Percentiles rank a stretch among this genome's conserved stretches.
Evolutionary conservation across 1,284 basidiomycete species (phyloP).

Genomic region (Naganishia cerealis): DNA sequence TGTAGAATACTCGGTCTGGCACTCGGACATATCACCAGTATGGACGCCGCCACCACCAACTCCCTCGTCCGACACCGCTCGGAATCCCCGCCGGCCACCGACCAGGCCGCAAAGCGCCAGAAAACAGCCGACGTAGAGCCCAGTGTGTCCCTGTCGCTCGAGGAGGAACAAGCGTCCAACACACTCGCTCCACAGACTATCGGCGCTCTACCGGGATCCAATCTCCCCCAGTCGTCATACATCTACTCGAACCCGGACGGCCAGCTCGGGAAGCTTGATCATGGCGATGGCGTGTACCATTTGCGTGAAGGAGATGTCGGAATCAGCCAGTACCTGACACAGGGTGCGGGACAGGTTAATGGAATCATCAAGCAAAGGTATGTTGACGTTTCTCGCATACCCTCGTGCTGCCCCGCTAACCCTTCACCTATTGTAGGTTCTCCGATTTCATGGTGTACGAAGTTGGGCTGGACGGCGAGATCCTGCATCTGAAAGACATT

Average conservation of each 20-base stretch:
- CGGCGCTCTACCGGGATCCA: conserved; percentile 6
- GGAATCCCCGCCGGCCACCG: not conserved
- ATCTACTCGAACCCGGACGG: conserved; percentile 33
- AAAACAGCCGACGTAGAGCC: not conserved
- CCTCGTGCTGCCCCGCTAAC: not conserved
- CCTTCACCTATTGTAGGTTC: conserved; percentile 63
- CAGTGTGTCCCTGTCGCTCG: not conserved
- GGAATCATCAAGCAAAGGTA: conserved; percentile 95
- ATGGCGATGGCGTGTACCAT: conserved; percentile 57
- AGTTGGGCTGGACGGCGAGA: conserved; percentile 73
- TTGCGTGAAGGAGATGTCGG: conserved; percentile 82
- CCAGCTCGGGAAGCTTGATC: conserved; percentile 16
- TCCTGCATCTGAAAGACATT: conserved; percentile 74
- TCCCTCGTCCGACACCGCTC: conserved; percentile 13
- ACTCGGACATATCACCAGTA: not conserved
- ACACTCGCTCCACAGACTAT: not conserved
- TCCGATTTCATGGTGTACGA: conserved; percentile 92
- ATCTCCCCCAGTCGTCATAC: conserved; percentile 35
- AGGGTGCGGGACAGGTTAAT: conserved; percentile 68
- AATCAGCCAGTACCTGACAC: conserved; percentile 80
- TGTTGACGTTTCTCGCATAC: conserved; percentile 38
- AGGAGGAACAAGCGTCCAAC: conserved; percentile 24
- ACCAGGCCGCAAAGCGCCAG: conserved; percentile 3
- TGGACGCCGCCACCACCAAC: not conserved
- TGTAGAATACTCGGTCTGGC: too few species aligned